Evolutionary conservation across 1,284 basidiomycete genomes (phyloP), one percentile per base, ranked within the genome.

Genomic region (Marasmius fiardii): DNA sequence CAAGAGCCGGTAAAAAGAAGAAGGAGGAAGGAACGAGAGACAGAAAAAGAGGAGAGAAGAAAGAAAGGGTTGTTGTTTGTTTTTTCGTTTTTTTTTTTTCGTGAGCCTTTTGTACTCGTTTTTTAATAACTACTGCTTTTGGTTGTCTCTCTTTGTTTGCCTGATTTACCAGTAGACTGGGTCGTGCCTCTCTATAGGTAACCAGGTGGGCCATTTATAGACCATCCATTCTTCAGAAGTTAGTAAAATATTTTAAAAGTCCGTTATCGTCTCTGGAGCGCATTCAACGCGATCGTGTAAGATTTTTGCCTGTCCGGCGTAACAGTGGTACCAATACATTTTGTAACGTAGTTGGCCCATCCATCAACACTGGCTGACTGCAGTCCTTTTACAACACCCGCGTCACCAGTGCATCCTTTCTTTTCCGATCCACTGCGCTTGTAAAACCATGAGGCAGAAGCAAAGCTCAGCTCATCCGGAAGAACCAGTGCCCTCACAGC

Each of bases 401-500:
- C 53, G 28, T 58, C 59, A 23, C 57, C 57, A 4, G 48, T 53
- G 53, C 64, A 66, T 16, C 59, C 62, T 16, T 44, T 60, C 54
- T 61, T 54, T 4, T 41, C 45, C 14, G 48, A 23, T 2, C 61
- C 60, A 45, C 60, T 62, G 33, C 51, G 49, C 45, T 50, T 66
- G 56, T 65, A 64, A 53, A 65, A 67, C 65, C 66, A 67, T 59
- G 61, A 61, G 8, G 61, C 65, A 48, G 59, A 61, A 10, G 63
- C 64, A 56, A 67, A 66, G 56, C 65, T 66, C 28, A 65, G 55
- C 14, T 58, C 43, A 45, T 67, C 66, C 8, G 43, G 23, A n/a
- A 66, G 55, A 10, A 67, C 65, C 14, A 65, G 60, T 18, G 51
- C 60, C 18, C 58, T 61, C 26, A 67, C 56, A 12, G 54, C 60